phyloP scores from a whole-genome alignment of 345 rosid genomes.

The Sonneratia alba region DNA sequence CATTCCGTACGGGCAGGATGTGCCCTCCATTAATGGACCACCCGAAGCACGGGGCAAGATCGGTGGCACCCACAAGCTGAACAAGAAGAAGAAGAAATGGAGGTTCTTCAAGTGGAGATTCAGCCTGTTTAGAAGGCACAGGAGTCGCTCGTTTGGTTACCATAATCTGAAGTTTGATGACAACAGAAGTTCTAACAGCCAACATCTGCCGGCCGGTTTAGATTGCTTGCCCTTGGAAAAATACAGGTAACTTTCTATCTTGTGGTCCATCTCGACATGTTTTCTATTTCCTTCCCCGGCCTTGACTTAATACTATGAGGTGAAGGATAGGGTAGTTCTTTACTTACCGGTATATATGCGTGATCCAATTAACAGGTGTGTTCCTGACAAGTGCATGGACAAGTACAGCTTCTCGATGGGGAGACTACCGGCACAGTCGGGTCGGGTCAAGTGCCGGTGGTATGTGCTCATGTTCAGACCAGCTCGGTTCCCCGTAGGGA shows the following conservation, averaged over 20 bases:
- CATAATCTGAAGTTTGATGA: not conserved
- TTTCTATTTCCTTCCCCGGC: too few relatives aligned
- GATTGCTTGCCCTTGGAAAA: not conserved
- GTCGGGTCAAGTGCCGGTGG: too few relatives aligned
- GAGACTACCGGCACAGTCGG: too few relatives aligned
- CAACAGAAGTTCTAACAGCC: not conserved
- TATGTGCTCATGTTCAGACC: too few relatives aligned
- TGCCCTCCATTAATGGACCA: not conserved
- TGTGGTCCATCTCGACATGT: too few relatives aligned
- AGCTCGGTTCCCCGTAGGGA: too few relatives aligned
- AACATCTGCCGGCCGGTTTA: not conserved
- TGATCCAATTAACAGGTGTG: not conserved
- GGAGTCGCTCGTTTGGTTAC: not conserved
- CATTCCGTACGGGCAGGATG: slow-evolving; percentile 4
- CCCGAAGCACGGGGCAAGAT: not conserved
- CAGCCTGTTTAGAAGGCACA: slow-evolving; percentile 8
- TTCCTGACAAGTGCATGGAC: not conserved
- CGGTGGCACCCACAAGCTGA: not conserved
- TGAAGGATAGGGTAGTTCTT: too few relatives aligned
- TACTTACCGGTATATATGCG: too few relatives aligned
- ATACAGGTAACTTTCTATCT: not conserved
- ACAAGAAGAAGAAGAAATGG: slow-evolving; percentile 7
- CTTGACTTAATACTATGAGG: too few relatives aligned
- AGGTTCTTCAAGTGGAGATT: slow-evolving; percentile 13
- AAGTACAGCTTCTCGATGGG: too few relatives aligned